A percentile compares a stretch with the other conserved stretches of the same genome.
phyloP scores from a whole-genome alignment of 495 filamentous ascomycete species.

The Lichenothelia convexa region DNA sequence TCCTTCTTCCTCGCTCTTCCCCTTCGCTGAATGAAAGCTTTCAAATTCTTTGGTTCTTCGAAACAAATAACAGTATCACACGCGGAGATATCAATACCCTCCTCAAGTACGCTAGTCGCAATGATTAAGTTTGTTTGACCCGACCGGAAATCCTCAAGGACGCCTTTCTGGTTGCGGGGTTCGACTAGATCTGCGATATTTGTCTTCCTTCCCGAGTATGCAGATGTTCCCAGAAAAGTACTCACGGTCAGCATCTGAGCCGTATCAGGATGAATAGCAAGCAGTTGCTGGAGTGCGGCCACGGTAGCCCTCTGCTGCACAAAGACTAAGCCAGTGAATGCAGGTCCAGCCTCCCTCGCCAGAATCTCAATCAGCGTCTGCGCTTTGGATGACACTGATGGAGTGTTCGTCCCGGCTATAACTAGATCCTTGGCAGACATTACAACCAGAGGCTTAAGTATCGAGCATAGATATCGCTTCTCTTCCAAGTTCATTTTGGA shows the following conservation, averaged over 20 bases:
- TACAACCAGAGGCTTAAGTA: no score
- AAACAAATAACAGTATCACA: conserved; percentile 84
- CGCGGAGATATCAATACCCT: conserved; percentile 75
- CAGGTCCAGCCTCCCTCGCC: conserved; percentile 21
- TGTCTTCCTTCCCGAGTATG: conserved; percentile 24
- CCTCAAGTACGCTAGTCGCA: conserved; percentile 72
- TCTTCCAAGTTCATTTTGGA: conserved; percentile 11
- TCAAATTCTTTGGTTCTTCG: conserved; percentile 53
- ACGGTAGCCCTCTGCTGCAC: conserved; percentile 55
- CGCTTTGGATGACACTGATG: conserved; percentile 34
- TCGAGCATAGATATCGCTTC: not conserved
- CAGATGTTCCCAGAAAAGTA: conserved; percentile 59
- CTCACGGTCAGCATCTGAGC: conserved; percentile 37
- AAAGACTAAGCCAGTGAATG: conserved; percentile 60
- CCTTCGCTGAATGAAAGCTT: conserved; percentile 76
- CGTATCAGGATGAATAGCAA: conserved; percentile 41
- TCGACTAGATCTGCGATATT: conserved; percentile 44
- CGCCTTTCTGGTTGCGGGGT: conserved; percentile 33
- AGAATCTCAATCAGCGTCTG: conserved; percentile 36
- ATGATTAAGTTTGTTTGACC: conserved; percentile 63
- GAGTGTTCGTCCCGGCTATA: conserved; percentile 5
- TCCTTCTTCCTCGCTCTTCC: conserved; percentile 58
- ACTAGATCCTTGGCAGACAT: no score
- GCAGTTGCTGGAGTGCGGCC: conserved; percentile 43
- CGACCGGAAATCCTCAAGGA: conserved; percentile 47